These are phyloP conservation scores for Allomyces javanicus DNA, from an alignment of 192 early-diverging fungal genomes.

Conservation along the genomic window DNA sequence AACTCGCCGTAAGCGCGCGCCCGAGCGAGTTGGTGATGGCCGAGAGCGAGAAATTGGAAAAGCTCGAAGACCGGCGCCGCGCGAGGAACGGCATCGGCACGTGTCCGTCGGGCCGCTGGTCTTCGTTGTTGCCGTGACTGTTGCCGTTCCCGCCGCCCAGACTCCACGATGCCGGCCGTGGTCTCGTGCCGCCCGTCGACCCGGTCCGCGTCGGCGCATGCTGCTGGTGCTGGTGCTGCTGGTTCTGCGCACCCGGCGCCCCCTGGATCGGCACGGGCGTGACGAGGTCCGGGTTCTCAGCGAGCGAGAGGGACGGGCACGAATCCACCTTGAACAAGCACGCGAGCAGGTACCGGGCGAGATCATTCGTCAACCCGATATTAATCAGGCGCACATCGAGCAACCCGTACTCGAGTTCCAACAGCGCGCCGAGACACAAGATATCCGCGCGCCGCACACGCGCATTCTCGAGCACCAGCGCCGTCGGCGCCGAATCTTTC, in stretches of 20 bases:
- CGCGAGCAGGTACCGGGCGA: background rate
- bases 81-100: too few relatives aligned
- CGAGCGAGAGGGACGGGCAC: background rate
- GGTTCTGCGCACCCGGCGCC: background rate
- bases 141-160: background rate
- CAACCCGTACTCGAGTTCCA: background rate
- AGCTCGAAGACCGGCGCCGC: too few relatives aligned
- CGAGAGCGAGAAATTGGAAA: too few relatives aligned
- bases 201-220: too few relatives aligned
- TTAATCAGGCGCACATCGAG: background rate
- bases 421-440: background rate
- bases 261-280: background rate
- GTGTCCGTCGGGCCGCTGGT: too few relatives aligned
- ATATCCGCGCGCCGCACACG: background rate
- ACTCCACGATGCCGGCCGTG: too few relatives aligned
- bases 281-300: background rate
- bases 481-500: background rate
- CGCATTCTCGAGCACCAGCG: background rate
- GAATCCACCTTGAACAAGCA: background rate
- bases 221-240: too few relatives aligned
- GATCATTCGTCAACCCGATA: background rate
- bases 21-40: too few relatives aligned
- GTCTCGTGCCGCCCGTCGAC: too few relatives aligned
- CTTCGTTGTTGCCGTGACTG: background rate
- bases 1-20: too few relatives aligned